phyloP scores from a whole-genome alignment of 768 basidiomycete species.

The Lentinula boryana region DNA sequence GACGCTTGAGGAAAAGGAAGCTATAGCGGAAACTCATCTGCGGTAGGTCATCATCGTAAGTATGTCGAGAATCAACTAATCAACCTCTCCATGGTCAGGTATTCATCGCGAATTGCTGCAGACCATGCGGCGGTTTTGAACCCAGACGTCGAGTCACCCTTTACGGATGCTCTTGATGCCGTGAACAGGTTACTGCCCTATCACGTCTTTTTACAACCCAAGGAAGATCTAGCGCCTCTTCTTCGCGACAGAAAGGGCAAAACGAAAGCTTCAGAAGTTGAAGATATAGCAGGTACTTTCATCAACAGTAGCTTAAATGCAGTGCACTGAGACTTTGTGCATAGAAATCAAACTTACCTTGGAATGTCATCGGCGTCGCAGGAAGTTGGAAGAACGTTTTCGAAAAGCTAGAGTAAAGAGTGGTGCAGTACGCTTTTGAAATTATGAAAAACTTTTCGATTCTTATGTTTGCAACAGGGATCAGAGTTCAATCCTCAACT shows the following conservation, averaged over 20 bases:
- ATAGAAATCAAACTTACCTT: slow-evolving; percentile 69
- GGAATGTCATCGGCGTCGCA: slow-evolving; percentile 54
- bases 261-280: slow-evolving; percentile 38
- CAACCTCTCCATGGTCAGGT: slow-evolving; percentile 24
- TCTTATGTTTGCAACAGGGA: slow-evolving; percentile 34
- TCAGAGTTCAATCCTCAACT: slow-evolving; percentile 56
- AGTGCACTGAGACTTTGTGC: slow-evolving; percentile 7
- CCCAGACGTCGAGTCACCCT: slow-evolving; percentile 69
- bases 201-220: slow-evolving; percentile 73
- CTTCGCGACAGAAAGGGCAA: slow-evolving; percentile 60
- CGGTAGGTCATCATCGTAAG: slow-evolving; percentile 34
- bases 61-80: not conserved
- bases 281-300: slow-evolving; percentile 46
- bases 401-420: slow-evolving; percentile 42
- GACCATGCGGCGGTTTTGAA: slow-evolving; percentile 59
- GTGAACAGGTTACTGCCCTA: slow-evolving; percentile 73
- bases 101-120: slow-evolving; percentile 46
- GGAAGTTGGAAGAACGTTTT: slow-evolving; percentile 54
- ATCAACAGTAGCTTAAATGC: not conserved
- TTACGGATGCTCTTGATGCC: slow-evolving; percentile 54
- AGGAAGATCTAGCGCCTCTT: slow-evolving; percentile 47
- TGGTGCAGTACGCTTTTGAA: slow-evolving; percentile 45
- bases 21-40: slow-evolving; percentile 37
- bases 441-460: not conserved
- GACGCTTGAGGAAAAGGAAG: slow-evolving; percentile 45